Evolutionary conservation across 345 rosid genomes (phyloP), one percentile per base, ranked within the genome.

Genomic region (Theobroma cacao): DNA sequence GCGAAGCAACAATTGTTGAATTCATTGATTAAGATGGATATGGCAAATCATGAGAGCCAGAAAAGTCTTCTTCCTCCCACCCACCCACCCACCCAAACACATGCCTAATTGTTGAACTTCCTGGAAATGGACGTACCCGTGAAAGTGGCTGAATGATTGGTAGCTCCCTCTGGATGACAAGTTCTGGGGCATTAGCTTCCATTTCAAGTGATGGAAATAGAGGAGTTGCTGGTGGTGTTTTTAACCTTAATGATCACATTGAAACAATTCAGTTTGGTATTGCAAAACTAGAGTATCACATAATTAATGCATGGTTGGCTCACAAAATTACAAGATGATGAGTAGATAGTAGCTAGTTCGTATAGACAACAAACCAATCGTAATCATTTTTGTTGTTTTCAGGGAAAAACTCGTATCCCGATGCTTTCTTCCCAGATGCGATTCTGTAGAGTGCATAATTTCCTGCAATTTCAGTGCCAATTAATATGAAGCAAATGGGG

Each of bases 191-290:
- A 38, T 53, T 88, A 18, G 89, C 87, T 80, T 91, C 94, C 94
- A 89, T 86, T 83, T 91, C 94, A 12, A 91, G 76, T 14, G 92
- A 91, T 22, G 91, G 92, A 75, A 91, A 91, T 47, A 91, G 80
- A 33, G 94, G 94, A 73, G 94, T 91, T 2, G 92, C 94, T 1
- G 94, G 94, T 15, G 94, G 94, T 5, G 92, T 91, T 80, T 86
- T 91, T 64, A 91, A 77, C 94, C 94, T 90, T 64, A 72, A 76
- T 36, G 43, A 33, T 26, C 3, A 40, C 22, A 20, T 3, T 0
- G 15, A 9, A 30, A 18, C n/a, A n/a, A 10, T 13, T n/a, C n/a
- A n/a, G n/a, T n/a, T n/a, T n/a, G n/a, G n/a, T n/a, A n/a, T n/a
- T n/a, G n/a, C n/a, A n/a, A n/a, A n/a, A n/a, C n/a, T n/a, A n/a